Percentiles rank a stretch among this genome's conserved stretches.
phyloP scores from a whole-genome alignment of 1,284 basidiomycete species.

The Trametes polyzona region DNA sequence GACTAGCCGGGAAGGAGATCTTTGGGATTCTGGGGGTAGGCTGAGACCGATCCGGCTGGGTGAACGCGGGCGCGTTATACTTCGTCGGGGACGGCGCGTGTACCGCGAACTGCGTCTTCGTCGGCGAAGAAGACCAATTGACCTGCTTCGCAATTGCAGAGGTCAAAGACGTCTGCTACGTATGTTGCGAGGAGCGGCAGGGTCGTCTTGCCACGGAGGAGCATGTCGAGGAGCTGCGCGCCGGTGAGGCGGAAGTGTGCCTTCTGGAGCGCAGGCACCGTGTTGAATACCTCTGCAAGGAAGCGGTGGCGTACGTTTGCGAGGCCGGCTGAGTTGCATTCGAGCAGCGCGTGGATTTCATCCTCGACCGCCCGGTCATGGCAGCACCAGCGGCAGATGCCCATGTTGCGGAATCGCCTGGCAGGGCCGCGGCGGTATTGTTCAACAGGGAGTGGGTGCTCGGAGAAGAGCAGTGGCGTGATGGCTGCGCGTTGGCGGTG shows the following conservation, averaged over 20 bases:
- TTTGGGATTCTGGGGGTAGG: conserved; percentile 30
- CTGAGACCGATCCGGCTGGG: conserved; percentile 1
- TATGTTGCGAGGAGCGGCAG: neutral
- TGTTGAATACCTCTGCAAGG: neutral
- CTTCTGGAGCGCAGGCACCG: neutral
- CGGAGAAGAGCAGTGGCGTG: neutral
- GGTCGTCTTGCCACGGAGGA: neutral
- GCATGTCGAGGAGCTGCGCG: neutral
- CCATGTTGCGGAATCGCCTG: conserved; percentile 20
- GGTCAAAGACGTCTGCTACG: neutral
- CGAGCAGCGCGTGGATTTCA: neutral
- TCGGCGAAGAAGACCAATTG: neutral
- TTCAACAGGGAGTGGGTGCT: conserved; percentile 12
- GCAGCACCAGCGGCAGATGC: neutral
- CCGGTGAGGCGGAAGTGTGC: neutral
- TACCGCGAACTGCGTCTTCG: conserved; percentile 4
- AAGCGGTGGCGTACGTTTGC: neutral
- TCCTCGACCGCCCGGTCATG: neutral
- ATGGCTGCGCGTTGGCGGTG: neutral
- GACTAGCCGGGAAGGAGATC: conserved; percentile 37
- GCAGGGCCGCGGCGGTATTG: conserved; percentile 20
- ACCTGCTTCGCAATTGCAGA: conserved; percentile 1
- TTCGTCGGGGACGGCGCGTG: conserved; percentile 14
- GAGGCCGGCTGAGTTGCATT: neutral
- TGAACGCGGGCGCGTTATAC: conserved; percentile 1